Conservation (phyloP, 2,329 filamentous ascomycete genomes). For the Pyricularia sp. region DNA sequence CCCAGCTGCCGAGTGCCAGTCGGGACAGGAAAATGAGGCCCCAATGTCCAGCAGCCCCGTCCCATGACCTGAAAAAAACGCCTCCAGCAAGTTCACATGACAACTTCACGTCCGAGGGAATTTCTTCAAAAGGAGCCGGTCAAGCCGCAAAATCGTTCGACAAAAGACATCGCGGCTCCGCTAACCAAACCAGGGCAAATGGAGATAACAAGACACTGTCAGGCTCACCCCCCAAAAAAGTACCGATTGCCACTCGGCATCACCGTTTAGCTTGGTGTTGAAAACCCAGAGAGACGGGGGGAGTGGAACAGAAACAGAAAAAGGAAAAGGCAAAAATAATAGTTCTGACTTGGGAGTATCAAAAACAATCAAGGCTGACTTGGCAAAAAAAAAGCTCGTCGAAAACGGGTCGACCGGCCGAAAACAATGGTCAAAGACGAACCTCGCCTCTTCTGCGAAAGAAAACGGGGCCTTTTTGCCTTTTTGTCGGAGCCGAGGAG, state of each 20-base stretch:
- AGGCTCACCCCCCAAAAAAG: background rate
- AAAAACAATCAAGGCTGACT: too few relatives aligned
- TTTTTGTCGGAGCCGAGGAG: background rate
- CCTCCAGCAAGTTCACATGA: background rate
- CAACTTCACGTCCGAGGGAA: background rate
- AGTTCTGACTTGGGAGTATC: too few relatives aligned
- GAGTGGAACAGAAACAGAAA: background rate
- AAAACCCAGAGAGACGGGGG: background rate
- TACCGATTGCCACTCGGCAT: background rate
- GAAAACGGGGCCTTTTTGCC: background rate
- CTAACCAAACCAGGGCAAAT: background rate
- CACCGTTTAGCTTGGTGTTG: background rate
- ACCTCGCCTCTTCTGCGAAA: background rate
- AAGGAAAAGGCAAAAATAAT: background rate
- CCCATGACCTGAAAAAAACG: background rate
- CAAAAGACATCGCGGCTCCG: background rate
- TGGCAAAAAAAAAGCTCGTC: background rate
- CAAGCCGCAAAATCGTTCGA: background rate
- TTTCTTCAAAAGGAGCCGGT: background rate
- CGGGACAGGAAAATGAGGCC: background rate
- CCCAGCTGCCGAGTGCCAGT: too few relatives aligned
- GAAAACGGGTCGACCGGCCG: background rate
- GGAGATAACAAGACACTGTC: background rate
- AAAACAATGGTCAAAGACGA: background rate
- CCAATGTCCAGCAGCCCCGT: background rate